Base-by-base conservation (phyloP, 2,329 filamentous ascomycete species). In the Akanthomyces lecanii region DNA sequence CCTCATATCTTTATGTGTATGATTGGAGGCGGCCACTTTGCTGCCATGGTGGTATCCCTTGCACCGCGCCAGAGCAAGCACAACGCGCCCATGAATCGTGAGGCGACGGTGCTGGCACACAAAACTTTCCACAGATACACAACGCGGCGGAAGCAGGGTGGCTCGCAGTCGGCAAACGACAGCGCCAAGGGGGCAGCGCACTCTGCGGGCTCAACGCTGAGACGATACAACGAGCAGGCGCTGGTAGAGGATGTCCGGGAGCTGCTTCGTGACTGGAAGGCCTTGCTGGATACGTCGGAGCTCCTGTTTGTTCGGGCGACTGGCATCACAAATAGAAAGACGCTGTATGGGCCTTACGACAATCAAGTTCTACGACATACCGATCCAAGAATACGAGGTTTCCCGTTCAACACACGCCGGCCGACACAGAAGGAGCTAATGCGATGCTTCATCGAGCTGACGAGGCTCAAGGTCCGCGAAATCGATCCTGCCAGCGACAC, bases 61-160 rank as follows among this genome's bases (percentile, higher is more conserved):
- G 87, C 91, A 0, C 93, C 95, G 0, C 90, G 92, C 66, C 80
- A 89, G 60, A 85, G 86, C 44, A 94, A 91, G 72, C 85, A 86
- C 59, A 80, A 81, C 18, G 89, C 90, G 0, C 82, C 89, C 1
- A 85, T 96, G 72, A 92, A 96, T 67, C 84, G 91, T 60, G 90
- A 96, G 71, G 92, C 94, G 6, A 89, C 89, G 0, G 91, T 98
- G 0, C 82, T 97, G 51, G 94, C 92, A 0, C 94, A 98, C 76
- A 99, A 99, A 79, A 97, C 94, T 0, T 99, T 98, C 75, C 96
- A 99, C 75, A 85, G 95, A 63, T 99, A 99, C 73, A 99, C 96
- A 0, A 99, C 95, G 6, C 84, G 95, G 67, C 85, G 95, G 68
- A 99, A 99, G 74, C 95, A 99, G 75, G 95, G 95, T 80, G 95